Percentiles rank a stretch among this genome's conserved stretches.
phyloP scores from a whole-genome alignment of 768 basidiomycete species.

The Sporobolomyces pararoseus region DNA sequence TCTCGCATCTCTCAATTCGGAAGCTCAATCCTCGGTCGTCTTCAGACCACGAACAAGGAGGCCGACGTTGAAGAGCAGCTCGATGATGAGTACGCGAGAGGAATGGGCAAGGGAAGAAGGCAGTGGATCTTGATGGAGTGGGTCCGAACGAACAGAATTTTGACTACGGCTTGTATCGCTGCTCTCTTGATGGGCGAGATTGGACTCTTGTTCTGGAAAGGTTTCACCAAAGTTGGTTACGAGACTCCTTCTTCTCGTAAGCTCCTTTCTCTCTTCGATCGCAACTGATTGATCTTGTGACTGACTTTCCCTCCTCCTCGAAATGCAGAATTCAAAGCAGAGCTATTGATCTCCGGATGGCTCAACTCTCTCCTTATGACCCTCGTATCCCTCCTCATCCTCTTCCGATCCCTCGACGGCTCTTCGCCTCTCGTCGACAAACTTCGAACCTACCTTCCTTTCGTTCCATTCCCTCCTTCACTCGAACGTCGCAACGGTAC shows the following conservation, averaged over 20 bases:
- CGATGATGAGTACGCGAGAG: constrained; percentile 13
- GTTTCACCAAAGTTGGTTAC: constrained; percentile 2
- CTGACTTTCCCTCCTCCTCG: neutral
- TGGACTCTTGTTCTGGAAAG: constrained; percentile 13
- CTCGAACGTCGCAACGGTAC: constrained; percentile 9
- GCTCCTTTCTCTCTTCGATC: neutral
- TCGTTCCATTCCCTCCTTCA: constrained; percentile 14
- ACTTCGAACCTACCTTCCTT: neutral
- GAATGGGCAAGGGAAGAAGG: neutral
- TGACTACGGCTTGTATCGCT: constrained; percentile 14
- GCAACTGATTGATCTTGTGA: neutral
- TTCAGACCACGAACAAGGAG: neutral
- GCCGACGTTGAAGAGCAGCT: neutral
- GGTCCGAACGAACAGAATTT: constrained; percentile 9
- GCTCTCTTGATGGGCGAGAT: constrained; percentile 5
- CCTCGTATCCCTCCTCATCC: constrained; percentile 13
- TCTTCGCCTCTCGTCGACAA: neutral
- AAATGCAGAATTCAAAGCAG: neutral
- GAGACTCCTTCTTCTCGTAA: constrained; percentile 11
- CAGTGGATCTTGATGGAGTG: constrained; percentile 9
- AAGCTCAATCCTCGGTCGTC: neutral
- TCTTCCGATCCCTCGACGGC: neutral
- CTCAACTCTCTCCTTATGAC: constrained; percentile 33
- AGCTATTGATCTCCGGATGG: neutral
- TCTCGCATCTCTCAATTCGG: neutral